Percentiles rank a stretch among this genome's conserved stretches.
Evolutionary conservation across 768 basidiomycete species (phyloP).

Genomic region (Amanita pseudoporphyria): DNA sequence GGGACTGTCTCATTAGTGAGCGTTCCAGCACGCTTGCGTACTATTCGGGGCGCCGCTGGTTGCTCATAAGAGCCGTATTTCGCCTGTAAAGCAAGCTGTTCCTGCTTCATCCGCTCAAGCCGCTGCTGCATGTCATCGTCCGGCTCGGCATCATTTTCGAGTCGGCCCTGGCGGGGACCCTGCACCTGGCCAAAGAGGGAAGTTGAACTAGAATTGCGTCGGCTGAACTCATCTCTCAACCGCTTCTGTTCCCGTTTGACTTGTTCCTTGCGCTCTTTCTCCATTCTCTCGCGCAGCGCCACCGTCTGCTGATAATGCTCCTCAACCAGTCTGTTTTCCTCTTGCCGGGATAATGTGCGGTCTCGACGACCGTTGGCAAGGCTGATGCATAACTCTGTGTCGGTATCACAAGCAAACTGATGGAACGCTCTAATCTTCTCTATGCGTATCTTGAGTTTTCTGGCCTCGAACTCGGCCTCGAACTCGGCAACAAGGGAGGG

Average conservation of each 20-base stretch:
- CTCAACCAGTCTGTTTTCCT: constrained; percentile 22
- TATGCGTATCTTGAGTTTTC: constrained; percentile 36
- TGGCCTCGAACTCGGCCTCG: constrained; percentile 28
- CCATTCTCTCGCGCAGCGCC: constrained; percentile 34
- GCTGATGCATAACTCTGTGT: constrained; percentile 29
- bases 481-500: constrained; percentile 21
- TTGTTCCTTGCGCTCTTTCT: constrained; percentile 35
- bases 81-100: constrained; percentile 6
- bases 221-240: constrained; percentile 22
- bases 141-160: not conserved
- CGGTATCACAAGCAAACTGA: constrained; percentile 32
- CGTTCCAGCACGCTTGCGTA: constrained; percentile 2
- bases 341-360: constrained; percentile 19
- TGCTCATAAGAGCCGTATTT: constrained; percentile 1
- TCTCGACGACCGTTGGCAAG: constrained; percentile 27
- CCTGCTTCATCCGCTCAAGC: constrained; percentile 4
- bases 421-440: constrained; percentile 43
- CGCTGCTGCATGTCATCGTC: constrained; percentile 4
- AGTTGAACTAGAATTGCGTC: constrained; percentile 7
- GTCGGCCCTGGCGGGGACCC: not conserved
- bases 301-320: constrained; percentile 31
- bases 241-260: constrained; percentile 30
- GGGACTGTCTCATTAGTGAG: constrained; percentile 1
- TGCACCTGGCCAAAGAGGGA: not conserved
- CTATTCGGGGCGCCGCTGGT: not conserved